Conservation (phyloP, 2,329 filamentous ascomycete species). For the Fusarium tupiense region DNA sequence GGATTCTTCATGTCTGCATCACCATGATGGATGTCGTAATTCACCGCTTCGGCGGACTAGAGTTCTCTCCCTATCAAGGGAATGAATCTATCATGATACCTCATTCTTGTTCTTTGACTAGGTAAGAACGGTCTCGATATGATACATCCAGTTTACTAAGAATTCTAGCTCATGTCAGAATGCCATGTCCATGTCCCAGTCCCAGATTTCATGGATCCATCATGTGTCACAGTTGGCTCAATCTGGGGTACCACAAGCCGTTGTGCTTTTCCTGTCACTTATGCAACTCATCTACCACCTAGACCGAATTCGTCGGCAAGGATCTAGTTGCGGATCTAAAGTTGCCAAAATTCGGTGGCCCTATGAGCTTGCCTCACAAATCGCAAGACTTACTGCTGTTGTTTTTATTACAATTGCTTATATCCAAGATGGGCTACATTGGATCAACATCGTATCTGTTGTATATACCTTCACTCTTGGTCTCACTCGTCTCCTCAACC, state of each 20-base stretch:
- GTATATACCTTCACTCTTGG: conserved; percentile 57
- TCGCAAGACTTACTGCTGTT: conserved; percentile 51
- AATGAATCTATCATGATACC: conserved; percentile 30
- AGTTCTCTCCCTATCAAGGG: conserved; percentile 44
- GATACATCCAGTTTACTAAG: background rate
- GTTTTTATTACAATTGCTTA: conserved; percentile 53
- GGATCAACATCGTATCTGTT: conserved; percentile 50
- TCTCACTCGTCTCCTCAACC: conserved; percentile 53
- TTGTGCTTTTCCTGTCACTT: conserved; percentile 50
- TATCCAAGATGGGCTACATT: conserved; percentile 46
- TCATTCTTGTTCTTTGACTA: conserved; percentile 7
- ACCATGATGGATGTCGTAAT: conserved; percentile 47
- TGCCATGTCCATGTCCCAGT: conserved; percentile 26
- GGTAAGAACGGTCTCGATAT: conserved; percentile 27
- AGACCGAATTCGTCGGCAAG: conserved; percentile 45
- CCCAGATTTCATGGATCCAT: conserved; percentile 51
- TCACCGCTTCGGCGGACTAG: conserved; percentile 44
- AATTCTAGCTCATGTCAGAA: conserved; percentile 20
- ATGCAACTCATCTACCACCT: conserved; percentile 49
- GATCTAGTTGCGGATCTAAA: conserved; percentile 42
- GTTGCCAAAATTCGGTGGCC: conserved; percentile 53
- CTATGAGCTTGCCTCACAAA: conserved; percentile 57
- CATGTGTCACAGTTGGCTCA: conserved; percentile 51
- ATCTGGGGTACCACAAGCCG: conserved; percentile 53
- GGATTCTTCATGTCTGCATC: conserved; percentile 19